Evolutionary conservation across 352 stramenopile species (phyloP), one percentile per base, ranked within the genome.

Genomic region (Globisporangium cylindrosporum): DNA sequence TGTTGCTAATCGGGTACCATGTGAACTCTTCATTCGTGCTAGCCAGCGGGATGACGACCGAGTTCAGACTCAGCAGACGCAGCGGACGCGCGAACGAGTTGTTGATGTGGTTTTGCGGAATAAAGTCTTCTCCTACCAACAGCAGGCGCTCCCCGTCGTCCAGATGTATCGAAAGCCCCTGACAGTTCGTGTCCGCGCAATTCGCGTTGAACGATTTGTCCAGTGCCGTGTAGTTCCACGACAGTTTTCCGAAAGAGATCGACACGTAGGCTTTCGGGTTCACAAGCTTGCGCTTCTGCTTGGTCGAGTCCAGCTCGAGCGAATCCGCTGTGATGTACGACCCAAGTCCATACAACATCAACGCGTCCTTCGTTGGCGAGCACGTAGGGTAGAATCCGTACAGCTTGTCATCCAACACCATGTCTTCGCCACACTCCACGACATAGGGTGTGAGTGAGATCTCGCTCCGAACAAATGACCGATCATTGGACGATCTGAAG

Each of bases 171-270:
- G 70, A 78, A 14, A 86, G 46, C 12, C 80, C 80, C 9, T 71
- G 22, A 20, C 79, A 88, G 10, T 73, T 62, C 10, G 68, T 49
- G 5, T 46, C 25, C 15, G 70, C 65, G 18, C 80, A 88, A 20
- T 43, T 48, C 3, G 62, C 63, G 27, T 70, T 46, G 38, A 78
- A 73, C 6, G 62, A 59, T 38, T 73, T 15, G 53, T 79, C 55
- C n/a, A 88, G 53, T 10, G 65, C 62, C 57, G 56, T 75, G 10
- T 73, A 41, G 8, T 67, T 24, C 78, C 78, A 88, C 29, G 69
- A 67, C 4, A 88, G 24, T 41, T 86, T 84, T n/a, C 71, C 77
- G 46, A 85, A 68, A 10, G 80, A 81, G 60, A 83, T 58, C 12
- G 71, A 71, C 51, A 88, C 34, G 43, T 46, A 73, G 34, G 67